phyloP scores from a whole-genome alignment of 192 early-diverging fungal species.

The Rhizoclosmatium sp. region DNA sequence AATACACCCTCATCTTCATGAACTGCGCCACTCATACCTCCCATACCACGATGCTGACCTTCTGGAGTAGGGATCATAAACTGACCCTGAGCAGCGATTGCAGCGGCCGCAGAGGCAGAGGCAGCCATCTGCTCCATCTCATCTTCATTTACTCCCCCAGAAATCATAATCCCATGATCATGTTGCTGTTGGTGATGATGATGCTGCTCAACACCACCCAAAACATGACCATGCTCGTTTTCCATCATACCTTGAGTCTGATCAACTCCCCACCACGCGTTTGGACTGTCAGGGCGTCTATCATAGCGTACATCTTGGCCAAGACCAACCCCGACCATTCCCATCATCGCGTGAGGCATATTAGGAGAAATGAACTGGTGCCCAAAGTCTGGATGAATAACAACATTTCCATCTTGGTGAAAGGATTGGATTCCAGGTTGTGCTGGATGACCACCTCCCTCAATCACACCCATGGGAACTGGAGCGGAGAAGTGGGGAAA shows the following conservation, averaged over 20 bases:
- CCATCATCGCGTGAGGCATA: conserved; percentile 13
- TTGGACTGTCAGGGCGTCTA: conserved; percentile 17
- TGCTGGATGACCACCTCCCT: too few species aligned
- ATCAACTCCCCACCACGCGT: conserved; percentile 12
- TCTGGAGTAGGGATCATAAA: neutral
- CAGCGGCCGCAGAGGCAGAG: neutral
- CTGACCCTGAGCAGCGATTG: neutral
- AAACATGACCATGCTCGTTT: neutral
- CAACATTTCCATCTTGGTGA: neutral
- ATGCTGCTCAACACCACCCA: neutral
- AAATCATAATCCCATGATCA: too few species aligned
- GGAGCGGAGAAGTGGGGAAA: too few species aligned
- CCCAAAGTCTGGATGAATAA: conserved; percentile 15
- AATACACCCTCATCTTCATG: conserved; percentile 1
- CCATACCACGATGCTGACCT: conserved; percentile 1
- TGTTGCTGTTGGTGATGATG: too few species aligned
- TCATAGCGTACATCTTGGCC: neutral
- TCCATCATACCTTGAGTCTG: neutral
- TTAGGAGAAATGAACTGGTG: neutral
- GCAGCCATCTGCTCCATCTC: neutral
- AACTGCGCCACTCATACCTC: conserved; percentile 27
- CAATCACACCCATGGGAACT: too few species aligned
- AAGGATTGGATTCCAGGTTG: neutral
- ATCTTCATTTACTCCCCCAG: neutral
- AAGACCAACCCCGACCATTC: conserved; percentile 13